Percentiles rank a stretch among this genome's conserved stretches.
phyloP scores from a whole-genome alignment of 2,329 filamentous ascomycete species.

The Fusarium udum region DNA sequence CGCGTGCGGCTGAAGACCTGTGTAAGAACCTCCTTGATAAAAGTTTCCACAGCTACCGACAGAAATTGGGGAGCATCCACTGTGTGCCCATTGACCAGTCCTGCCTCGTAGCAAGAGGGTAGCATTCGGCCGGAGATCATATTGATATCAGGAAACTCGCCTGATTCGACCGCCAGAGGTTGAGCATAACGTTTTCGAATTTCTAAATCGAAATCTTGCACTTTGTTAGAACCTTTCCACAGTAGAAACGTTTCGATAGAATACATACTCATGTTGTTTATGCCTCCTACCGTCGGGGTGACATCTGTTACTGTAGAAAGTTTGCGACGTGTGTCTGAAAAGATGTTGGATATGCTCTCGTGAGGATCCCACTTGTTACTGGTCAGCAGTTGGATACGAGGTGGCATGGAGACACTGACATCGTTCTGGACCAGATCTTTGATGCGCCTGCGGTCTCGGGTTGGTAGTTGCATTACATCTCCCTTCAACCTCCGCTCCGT shows the following conservation, averaged over 20 bases:
- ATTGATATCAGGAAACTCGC: conserved; percentile 73
- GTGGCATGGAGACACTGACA: conserved; percentile 54
- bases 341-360: conserved; percentile 62
- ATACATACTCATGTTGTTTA: conserved; percentile 81
- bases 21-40: conserved; percentile 72
- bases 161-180: conserved; percentile 72
- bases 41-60: conserved; percentile 72
- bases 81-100: conserved; percentile 67
- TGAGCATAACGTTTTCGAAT: conserved; percentile 73
- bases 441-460: conserved; percentile 70
- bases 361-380: conserved; percentile 61
- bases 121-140: conserved; percentile 72
- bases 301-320: conserved; percentile 64
- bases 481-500: conserved; percentile 72
- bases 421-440: conserved; percentile 72
- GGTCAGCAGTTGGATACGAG: conserved; percentile 27
- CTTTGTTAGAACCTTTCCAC: conserved; percentile 28
- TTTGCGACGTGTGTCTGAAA: conserved; percentile 60
- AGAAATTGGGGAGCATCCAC: conserved; percentile 71
- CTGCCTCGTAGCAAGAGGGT: conserved; percentile 73
- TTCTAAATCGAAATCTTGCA: conserved; percentile 70
- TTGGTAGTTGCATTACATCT: conserved; percentile 76
- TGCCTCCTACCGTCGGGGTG: conserved; percentile 75
- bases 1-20: conserved; percentile 71
- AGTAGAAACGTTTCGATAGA: neutral